Evolutionary conservation across 1,284 basidiomycete species (phyloP), one percentile per base, ranked within the genome.

Genomic region (Melampsora americana): DNA sequence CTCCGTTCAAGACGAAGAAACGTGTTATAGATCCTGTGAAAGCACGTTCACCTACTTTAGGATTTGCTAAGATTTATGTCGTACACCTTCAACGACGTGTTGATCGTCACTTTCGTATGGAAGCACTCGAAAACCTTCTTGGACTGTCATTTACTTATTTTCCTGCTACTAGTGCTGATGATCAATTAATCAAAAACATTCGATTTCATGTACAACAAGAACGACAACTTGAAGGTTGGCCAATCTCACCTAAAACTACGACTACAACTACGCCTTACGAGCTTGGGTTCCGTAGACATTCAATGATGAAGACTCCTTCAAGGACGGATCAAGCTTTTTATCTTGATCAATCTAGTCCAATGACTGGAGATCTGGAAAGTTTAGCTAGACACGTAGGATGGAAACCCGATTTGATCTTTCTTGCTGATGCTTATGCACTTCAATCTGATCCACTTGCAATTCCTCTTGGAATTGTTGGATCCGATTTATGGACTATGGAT

Each of bases 341-440:
- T 30, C n/a, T 59, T 59, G 53, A 59, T 59, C 53, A 59, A 59
- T 23, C 53, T 26, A 59, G 53, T 59, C 53, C 53, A 16, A 59
- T 59, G 53, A 59, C n/a, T 23, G 53, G 53, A 30, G 53, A 59
- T 59, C 53, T 59, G 23, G 53, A 59, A 30, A 59, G 53, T 59
- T 59, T 59, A 23, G 53, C 53, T 11, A 23, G 53, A 59, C n/a
- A 59, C 9, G 53, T 59, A 9, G 30, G 30, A n/a, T 64, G 61
- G 61, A 32, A n/a, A 39, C 35, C 61, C n/a, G 61, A 64, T n/a
- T 39, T 64, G 9, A 30, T 64, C 28, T 64, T 64, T 39, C 61
- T 64, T 64, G 30, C 61, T 39, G 61, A 64, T 39, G 61, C 61
- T 39, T 64, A 64, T 39, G 61, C 61, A n/a, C 35, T 64, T 18